Percentiles rank a stretch among this genome's conserved stretches.
phyloP scores from a whole-genome alignment of 2,329 filamentous ascomycete species.

The Fusarium neocosmosporiellum region DNA sequence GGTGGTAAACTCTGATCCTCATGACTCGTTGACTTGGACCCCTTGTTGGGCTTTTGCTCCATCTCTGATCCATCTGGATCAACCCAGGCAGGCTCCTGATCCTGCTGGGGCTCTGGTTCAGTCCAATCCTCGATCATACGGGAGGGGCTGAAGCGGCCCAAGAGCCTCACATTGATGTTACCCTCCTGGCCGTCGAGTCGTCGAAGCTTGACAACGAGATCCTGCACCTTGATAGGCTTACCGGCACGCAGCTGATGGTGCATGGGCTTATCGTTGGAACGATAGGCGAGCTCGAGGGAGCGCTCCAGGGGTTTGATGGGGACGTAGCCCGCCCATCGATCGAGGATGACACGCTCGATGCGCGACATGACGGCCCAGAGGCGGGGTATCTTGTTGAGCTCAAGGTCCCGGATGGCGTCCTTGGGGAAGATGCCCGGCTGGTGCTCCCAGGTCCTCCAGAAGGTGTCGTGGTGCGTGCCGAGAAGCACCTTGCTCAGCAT shows the following conservation, averaged over 20 bases:
- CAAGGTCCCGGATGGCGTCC: conserved; percentile 38
- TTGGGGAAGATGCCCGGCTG: conserved; percentile 45
- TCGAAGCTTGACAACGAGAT: conserved; percentile 37
- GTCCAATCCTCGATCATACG: conserved; percentile 36
- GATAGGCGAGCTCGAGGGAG: conserved; percentile 41
- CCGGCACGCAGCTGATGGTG: conserved; percentile 34
- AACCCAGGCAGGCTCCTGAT: neutral
- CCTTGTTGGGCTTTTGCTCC: neutral
- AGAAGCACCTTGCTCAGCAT: conserved; percentile 43
- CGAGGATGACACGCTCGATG: conserved; percentile 47
- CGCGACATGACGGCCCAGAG: conserved; percentile 40
- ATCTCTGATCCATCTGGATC: neutral
- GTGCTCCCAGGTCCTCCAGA: conserved; percentile 40
- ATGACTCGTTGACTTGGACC: neutral
- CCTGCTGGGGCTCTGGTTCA: neutral
- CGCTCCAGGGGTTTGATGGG: conserved; percentile 44
- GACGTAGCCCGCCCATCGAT: conserved; percentile 42
- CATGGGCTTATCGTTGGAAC: conserved; percentile 42
- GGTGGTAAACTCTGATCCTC: neutral
- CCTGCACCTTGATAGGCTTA: conserved; percentile 18
- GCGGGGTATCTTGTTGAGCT: conserved; percentile 28
- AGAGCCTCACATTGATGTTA: conserved; percentile 36
- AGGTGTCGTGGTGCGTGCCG: conserved; percentile 34
- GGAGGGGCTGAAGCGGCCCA: conserved; percentile 36
- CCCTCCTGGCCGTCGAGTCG: conserved; percentile 27